Conservation (phyloP, 257 asterid genomes). For the Solanum appendiculatum region DNA sequence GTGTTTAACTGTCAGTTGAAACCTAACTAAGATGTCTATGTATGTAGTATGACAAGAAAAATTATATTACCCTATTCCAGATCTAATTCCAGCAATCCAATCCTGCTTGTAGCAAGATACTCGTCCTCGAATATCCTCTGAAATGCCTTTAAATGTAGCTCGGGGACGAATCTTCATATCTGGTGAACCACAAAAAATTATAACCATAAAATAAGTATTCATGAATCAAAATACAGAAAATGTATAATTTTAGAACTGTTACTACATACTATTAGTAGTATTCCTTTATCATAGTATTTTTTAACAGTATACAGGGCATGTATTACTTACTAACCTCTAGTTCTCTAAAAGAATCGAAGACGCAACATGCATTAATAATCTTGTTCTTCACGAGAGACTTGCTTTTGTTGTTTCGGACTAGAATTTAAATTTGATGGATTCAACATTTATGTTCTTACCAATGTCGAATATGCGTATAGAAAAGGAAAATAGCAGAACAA, state of each 20-base stretch:
- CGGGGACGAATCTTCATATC: neutral
- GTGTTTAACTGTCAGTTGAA: accelerated
- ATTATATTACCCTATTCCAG: constrained; percentile 3
- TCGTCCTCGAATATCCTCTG: constrained; percentile 8
- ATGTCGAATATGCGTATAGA: neutral
- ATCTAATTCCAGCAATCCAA: constrained; percentile 13
- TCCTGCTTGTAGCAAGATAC: constrained; percentile 15
- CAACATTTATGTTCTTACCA: neutral
- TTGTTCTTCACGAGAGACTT: neutral
- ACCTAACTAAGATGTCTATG: neutral
- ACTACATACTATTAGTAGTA: neutral
- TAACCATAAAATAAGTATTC: neutral
- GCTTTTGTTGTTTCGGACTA: neutral
- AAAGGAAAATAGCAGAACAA: neutral
- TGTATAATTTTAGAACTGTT: neutral
- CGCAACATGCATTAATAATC: neutral
- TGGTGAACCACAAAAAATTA: neutral
- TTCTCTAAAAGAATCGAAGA: neutral
- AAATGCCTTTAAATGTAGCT: constrained; percentile 6
- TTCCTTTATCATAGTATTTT: neutral
- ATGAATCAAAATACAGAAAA: neutral
- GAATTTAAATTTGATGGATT: neutral
- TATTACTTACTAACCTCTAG: neutral
- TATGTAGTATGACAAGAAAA: neutral
- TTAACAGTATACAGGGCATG: neutral